Percentiles rank a stretch among this genome's conserved stretches.
Conservation (phyloP, 345 rosid species). For the Acer saccharum region DNA sequence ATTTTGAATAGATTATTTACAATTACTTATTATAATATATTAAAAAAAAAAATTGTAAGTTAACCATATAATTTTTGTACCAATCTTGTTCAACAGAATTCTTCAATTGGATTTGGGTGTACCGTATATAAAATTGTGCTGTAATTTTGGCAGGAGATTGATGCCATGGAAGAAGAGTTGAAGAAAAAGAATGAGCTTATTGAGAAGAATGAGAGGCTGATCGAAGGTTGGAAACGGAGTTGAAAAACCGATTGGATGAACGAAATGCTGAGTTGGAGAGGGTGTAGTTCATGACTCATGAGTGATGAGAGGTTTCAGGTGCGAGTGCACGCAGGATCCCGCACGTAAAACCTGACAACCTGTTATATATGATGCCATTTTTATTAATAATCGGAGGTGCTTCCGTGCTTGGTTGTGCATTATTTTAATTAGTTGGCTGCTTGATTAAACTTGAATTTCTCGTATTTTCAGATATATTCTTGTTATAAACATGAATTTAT, state of each 20-base stretch:
- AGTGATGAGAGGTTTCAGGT: background rate
- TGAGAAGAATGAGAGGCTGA: constrained; percentile 60
- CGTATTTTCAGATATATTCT: background rate
- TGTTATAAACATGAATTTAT: background rate
- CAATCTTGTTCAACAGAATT: background rate
- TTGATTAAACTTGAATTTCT: background rate
- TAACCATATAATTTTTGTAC: no score
- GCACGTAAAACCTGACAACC: no score
- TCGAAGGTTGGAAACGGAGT: constrained; percentile 60
- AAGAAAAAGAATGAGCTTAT: constrained; percentile 59
- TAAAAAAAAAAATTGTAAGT: background rate
- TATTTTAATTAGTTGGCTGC: background rate
- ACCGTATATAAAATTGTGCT: background rate
- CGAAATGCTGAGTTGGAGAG: constrained; percentile 62
- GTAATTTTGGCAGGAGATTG: constrained; percentile 57
- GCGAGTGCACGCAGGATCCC: no score
- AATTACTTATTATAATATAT: no score
- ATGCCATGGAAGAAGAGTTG: constrained; percentile 80
- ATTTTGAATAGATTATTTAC: no score
- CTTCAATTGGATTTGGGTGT: background rate
- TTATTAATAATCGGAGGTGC: no score
- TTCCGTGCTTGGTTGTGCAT: background rate
- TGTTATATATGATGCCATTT: background rate
- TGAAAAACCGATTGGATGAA: constrained; percentile 62
- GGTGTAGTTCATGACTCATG: constrained; percentile 44